Base-by-base conservation (phyloP, 345 rosid species). In the Mallotus nudiflorus region DNA sequence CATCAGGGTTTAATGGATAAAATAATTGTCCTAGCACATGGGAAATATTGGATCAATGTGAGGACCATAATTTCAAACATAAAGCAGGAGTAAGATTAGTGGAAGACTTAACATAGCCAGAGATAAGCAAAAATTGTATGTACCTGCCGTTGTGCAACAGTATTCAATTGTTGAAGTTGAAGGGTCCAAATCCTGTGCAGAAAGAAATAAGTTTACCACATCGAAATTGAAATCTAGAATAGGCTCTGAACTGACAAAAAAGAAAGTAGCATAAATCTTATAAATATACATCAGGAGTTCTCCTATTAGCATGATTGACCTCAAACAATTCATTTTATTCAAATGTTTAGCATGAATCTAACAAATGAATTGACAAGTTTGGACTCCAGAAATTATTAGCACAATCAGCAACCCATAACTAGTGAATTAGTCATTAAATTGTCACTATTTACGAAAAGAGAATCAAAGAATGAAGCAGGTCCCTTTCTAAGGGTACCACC, bases 71-170 rank as follows among this genome's bases (percentile, higher is more conserved):
- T 19, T 40, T 33, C 31, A 52, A n/a, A 44, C 19, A 15, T 15
- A 37, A 18, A 42, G n/a, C 19, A 52, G 67, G 52, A 72, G n/a
- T 42, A 44, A 73, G 66, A 12, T 45, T 56, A 55, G 25, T n/a
- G 59, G 51, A 20, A 60, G 25, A 49, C 65, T 70, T 74, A 68
- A 67, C 39, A 72, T 1, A 68, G 51, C 10, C 11, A 77, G 18
- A 46, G 53, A 66, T 20, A 29, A 42, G 42, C 13, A 42, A 63
- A 65, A 59, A 59, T 66, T 57, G 55, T 53, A 77, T 56, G 45
- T 82, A 95, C 99, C 99, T 67, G 99, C 98, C 65, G 99, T 90
- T 50, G 91, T 75, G 78, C 96, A 92, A 52, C 77, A 79, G 76
- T 90, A 95, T 51, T 92, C 94, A 61, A 90, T 90, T 7, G 79